Evolutionary conservation across 148 eudicot species (phyloP).

Genomic region (Rhododendron simsii): DNA sequence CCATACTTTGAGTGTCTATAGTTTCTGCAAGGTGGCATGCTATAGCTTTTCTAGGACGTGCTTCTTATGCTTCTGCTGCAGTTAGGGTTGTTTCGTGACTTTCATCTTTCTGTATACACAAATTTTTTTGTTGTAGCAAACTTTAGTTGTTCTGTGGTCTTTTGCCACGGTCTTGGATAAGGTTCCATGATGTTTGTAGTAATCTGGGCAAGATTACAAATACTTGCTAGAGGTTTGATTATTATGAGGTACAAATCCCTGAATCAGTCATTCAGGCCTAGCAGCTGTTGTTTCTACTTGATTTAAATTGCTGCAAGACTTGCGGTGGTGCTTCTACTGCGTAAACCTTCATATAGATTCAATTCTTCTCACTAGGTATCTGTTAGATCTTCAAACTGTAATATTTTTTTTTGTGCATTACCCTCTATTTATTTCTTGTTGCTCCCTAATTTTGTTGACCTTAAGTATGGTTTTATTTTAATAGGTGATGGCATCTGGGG

Average conservation of each 20-base stretch:
- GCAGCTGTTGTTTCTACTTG: background rate
- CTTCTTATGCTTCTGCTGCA: background rate
- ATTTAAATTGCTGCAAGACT: background rate
- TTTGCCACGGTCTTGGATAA: background rate
- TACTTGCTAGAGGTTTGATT: background rate
- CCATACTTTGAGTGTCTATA: conserved; percentile 1
- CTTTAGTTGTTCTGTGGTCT: background rate
- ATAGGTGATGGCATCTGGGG: conserved; percentile 58
- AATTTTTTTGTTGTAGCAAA: background rate
- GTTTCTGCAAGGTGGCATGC: background rate
- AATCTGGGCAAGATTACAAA: background rate
- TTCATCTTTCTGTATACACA: background rate
- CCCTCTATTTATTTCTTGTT: background rate
- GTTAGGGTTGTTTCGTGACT: background rate
- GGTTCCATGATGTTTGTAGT: background rate
- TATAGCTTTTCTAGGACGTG: background rate
- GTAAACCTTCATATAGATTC: background rate
- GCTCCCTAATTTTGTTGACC: background rate
- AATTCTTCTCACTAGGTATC: background rate
- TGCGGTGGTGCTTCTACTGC: background rate
- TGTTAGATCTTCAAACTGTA: background rate
- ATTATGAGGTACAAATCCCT: background rate
- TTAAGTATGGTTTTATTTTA: background rate
- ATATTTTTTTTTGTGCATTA: background rate
- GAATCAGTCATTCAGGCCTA: background rate